Conservation (phyloP, 371 early-diverging fungal genomes). For the Capniomyces stellatus region DNA sequence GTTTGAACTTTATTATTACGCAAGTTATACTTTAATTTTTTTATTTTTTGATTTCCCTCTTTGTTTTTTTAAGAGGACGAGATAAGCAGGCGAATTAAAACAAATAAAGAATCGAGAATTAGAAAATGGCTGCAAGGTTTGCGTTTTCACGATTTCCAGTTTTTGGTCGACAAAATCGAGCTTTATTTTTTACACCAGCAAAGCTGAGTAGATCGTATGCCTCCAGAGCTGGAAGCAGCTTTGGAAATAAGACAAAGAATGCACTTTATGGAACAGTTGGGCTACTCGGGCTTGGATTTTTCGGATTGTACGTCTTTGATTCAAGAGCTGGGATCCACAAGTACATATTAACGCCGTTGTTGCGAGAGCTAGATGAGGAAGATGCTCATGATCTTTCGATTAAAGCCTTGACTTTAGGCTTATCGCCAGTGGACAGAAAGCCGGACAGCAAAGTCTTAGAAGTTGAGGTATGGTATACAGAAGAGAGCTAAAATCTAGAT, state of each 20-base stretch:
- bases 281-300: slow-evolving; percentile 12
- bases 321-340: slow-evolving; percentile 48
- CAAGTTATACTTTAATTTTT: too few species aligned
- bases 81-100: too few species aligned
- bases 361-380: slow-evolving; percentile 51
- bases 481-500: neutral
- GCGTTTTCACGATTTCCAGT: too few species aligned
- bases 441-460: slow-evolving; percentile 28
- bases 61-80: too few species aligned
- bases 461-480: slow-evolving; percentile 7
- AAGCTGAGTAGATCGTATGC: neutral
- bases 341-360: slow-evolving; percentile 36
- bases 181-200: too few species aligned
- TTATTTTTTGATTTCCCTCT: too few species aligned
- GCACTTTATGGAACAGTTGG: slow-evolving; percentile 3
- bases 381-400: slow-evolving; percentile 45
- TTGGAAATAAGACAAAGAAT: neutral
- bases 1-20: too few species aligned
- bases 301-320: slow-evolving; percentile 37
- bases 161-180: too few species aligned
- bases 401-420: slow-evolving; percentile 29
- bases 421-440: slow-evolving; percentile 33
- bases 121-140: too few species aligned
- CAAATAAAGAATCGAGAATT: too few species aligned
- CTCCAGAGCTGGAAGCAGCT: neutral